Evolutionary conservation across 441 rosid species (phyloP).

Genomic region (Aquilaria agallochum): DNA sequence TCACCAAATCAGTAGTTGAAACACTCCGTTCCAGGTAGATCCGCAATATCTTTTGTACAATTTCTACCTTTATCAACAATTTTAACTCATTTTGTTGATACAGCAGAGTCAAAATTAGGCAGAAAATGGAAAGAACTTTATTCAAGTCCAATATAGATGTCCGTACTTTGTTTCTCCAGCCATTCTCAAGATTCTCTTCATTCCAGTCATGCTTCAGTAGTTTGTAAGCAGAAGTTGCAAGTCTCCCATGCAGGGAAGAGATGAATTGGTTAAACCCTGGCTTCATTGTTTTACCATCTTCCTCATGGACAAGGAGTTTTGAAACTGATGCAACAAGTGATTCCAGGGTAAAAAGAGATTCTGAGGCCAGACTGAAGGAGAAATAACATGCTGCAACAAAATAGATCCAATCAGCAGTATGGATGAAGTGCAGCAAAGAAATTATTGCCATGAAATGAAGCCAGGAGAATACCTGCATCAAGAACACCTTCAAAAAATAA

Average conservation of each 20-base stretch:
- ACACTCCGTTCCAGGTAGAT: conserved; percentile 64
- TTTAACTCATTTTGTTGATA: too few species aligned
- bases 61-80: conserved; percentile 49
- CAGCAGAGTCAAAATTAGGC: too few species aligned
- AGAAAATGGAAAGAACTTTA: too few species aligned
- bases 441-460: conserved; percentile 3
- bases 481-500: conserved; percentile 62
- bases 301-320: conserved; percentile 36
- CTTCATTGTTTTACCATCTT: conserved; percentile 23
- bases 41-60: conserved; percentile 58
- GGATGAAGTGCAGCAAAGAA: conserved; percentile 7
- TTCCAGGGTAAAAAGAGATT: conserved; percentile 63
- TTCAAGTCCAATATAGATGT: conserved; percentile 12
- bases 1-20: conserved; percentile 55
- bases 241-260: conserved; percentile 36
- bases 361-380: conserved; percentile 68
- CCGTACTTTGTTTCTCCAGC: conserved; percentile 77
- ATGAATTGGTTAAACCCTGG: conserved; percentile 31
- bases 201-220: conserved; percentile 62
- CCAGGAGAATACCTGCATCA: conserved; percentile 40
- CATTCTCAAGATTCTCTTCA: conserved; percentile 47
- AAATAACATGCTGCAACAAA: conserved; percentile 68
- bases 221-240: conserved; percentile 67
- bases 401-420: conserved; percentile 12
- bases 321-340: conserved; percentile 45